A percentile compares a stretch with the other conserved stretches of the same genome.
phyloP scores from a whole-genome alignment of 148 eudicot genomes.

The Arbutus unedo region DNA sequence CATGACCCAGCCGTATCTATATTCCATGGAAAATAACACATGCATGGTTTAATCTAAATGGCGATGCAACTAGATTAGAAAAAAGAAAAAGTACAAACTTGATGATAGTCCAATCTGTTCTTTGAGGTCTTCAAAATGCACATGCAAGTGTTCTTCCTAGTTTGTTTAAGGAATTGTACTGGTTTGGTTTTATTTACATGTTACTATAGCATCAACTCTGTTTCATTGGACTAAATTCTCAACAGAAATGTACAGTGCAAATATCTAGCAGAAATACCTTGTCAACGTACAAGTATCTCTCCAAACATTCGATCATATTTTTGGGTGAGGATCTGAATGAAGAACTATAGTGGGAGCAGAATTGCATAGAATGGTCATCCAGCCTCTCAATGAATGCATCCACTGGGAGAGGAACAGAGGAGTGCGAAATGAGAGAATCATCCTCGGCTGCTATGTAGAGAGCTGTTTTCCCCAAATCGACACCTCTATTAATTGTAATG shows the following conservation, averaged over 20 bases:
- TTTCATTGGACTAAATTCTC: not conserved
- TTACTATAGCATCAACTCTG: not conserved
- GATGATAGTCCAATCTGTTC: not conserved
- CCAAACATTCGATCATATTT: slow-evolving; percentile 59
- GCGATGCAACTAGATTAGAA: not conserved
- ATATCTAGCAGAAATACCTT: slow-evolving; percentile 44
- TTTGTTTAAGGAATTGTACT: not conserved
- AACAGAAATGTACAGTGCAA: slow-evolving; percentile 12
- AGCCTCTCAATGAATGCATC: slow-evolving; percentile 77
- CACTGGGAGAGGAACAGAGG: slow-evolving; percentile 88
- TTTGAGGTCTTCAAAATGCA: slow-evolving; percentile 2
- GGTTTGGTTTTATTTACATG: slow-evolving; percentile 4
- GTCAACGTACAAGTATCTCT: slow-evolving; percentile 65
- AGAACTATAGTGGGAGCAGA: slow-evolving; percentile 62
- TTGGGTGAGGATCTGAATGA: slow-evolving; percentile 68
- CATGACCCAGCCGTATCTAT: not conserved
- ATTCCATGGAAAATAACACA: not conserved
- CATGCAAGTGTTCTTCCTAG: not conserved
- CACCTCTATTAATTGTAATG: slow-evolving; percentile 60
- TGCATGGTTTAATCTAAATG: not conserved
- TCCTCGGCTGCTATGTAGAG: slow-evolving; percentile 84
- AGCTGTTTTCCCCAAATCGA: slow-evolving; percentile 74
- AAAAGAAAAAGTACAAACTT: not conserved
- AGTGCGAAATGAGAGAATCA: slow-evolving; percentile 87
- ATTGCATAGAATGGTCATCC: slow-evolving; percentile 62